Conservation (phyloP, 2,329 filamentous ascomycete species). For the Calonectria leucothoes region DNA sequence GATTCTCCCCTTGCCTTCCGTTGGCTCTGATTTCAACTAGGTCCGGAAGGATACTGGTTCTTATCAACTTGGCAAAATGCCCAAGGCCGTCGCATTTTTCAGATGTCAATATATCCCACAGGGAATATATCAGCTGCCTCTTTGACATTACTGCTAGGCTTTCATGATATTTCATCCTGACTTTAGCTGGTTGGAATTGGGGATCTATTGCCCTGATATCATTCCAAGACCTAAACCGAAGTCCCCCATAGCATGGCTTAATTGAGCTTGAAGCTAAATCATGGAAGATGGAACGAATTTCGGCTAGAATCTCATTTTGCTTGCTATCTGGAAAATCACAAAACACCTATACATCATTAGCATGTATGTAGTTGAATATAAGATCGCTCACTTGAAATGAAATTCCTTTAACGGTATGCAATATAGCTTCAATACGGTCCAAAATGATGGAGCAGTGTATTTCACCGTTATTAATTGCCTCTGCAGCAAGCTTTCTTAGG, state of each 20-base stretch:
- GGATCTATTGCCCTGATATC: not conserved
- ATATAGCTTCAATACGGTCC: not conserved
- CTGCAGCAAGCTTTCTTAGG: not conserved
- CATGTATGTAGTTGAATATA: not conserved
- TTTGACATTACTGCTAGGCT: not conserved
- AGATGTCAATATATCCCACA: not conserved
- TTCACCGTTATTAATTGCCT: not conserved
- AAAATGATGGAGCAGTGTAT: not conserved
- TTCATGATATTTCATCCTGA: not conserved
- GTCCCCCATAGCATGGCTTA: not conserved
- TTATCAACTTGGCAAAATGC: not conserved
- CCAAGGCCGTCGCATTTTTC: not conserved
- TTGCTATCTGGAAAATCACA: not conserved
- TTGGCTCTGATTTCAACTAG: no score
- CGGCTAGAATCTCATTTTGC: not conserved
- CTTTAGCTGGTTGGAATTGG: not conserved
- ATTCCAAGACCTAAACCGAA: not conserved
- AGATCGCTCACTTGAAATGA: not conserved
- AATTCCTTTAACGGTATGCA: not conserved
- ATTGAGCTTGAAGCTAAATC: not conserved
- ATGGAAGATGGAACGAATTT: not conserved
- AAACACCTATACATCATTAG: not conserved
- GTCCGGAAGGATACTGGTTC: no score
- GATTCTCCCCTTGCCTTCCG: no score
- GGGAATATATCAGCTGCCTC: not conserved